These are phyloP conservation scores for Leptographium radiaticola DNA, from an alignment of 2,329 filamentous ascomycete genomes.

Conservation along the genomic window DNA sequence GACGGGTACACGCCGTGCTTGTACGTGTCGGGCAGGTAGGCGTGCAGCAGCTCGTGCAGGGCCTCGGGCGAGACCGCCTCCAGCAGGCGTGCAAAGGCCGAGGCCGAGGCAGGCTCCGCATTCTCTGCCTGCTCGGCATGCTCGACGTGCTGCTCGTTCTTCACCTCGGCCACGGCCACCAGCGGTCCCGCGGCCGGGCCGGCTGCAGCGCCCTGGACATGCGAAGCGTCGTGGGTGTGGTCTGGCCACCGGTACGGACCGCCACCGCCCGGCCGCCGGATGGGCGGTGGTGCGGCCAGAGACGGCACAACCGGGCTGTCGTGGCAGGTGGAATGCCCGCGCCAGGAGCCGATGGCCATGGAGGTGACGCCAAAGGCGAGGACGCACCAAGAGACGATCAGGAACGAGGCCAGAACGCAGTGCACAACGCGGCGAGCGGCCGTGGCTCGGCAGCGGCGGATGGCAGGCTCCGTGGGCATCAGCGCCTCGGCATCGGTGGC, in stretches of 20 bases:
- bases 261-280: neutral
- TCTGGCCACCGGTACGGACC: neutral
- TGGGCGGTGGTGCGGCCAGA: neutral
- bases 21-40: constrained; percentile 48
- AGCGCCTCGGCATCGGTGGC: constrained; percentile 1
- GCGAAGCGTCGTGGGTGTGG: neutral
- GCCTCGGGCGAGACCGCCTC: constrained; percentile 18
- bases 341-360: neutral
- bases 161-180: neutral
- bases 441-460: neutral
- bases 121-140: neutral
- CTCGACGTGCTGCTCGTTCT: too few relatives aligned
- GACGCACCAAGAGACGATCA: neutral
- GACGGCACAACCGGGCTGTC: neutral
- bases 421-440: neutral
- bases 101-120: neutral
- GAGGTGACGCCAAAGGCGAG: neutral
- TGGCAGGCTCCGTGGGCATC: neutral
- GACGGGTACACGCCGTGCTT: constrained; percentile 55
- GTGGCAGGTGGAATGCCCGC: neutral
- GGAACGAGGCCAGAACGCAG: neutral
- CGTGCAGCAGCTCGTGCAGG: constrained; percentile 54
- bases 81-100: constrained; percentile 11
- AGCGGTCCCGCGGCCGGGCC: neutral
- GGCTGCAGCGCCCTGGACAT: neutral